Evolutionary conservation across 805 yeast species (phyloP).

Genomic region (Scheffersomyces amazonensis): DNA sequence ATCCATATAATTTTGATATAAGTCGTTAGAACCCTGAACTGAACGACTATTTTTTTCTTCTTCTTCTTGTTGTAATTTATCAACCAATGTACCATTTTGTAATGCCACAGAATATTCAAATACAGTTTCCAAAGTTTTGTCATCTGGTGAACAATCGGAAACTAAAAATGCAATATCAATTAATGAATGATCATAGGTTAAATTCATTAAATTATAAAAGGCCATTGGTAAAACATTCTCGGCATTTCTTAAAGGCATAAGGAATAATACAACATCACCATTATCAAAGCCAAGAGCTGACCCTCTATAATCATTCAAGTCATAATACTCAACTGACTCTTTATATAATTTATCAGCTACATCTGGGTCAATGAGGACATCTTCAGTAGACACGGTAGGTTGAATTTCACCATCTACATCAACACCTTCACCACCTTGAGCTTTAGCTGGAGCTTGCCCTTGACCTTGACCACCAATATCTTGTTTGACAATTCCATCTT

Average conservation of each 20-base stretch:
- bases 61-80: slow-evolving; percentile 44
- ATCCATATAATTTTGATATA: slow-evolving; percentile 71
- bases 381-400: slow-evolving; percentile 2
- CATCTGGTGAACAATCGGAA: slow-evolving; percentile 72
- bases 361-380: slow-evolving; percentile 3
- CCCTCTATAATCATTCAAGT: slow-evolving; percentile 58
- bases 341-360: slow-evolving; percentile 35
- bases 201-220: slow-evolving; percentile 80
- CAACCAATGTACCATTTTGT: slow-evolving; percentile 65
- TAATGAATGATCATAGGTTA: slow-evolving; percentile 77
- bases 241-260: slow-evolving; percentile 80
- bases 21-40: slow-evolving; percentile 54
- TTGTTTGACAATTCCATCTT: slow-evolving; percentile 12
- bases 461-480: slow-evolving; percentile 1
- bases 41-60: slow-evolving; percentile 26
- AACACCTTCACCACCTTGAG: slow-evolving; percentile 1
- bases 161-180: slow-evolving; percentile 81
- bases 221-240: slow-evolving; percentile 74
- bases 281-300: slow-evolving; percentile 43
- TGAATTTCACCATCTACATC: too few species aligned
- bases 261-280: slow-evolving; percentile 64
- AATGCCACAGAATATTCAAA: slow-evolving; percentile 63
- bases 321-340: slow-evolving; percentile 57
- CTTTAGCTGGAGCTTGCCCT: slow-evolving; percentile 1
- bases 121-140: slow-evolving; percentile 62